Evolutionary conservation across 305 asterid genomes (phyloP), one percentile per base, ranked within the genome.

Genomic region (Ajuga reptans): DNA sequence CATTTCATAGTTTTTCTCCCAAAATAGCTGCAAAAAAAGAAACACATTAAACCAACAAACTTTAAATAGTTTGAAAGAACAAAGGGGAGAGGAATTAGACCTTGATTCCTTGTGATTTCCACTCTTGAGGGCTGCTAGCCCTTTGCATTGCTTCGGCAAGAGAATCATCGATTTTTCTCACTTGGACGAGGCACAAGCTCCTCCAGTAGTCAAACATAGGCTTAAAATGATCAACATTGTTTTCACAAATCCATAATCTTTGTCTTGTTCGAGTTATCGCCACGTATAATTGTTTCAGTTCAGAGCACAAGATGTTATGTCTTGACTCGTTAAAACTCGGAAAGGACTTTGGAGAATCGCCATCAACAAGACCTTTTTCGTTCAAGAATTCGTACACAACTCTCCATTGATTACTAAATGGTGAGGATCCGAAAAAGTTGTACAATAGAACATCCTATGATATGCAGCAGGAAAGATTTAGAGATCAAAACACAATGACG

Each of bases 211-310:
- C 91, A 52, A 79, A 81, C 84, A 89, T 84, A 33, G 95, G 91
- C 80, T 77, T 80, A 21, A 85, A 82, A 24, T 71, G 11, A 58
- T 83, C 92, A 17, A 79, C 82, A 4, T 43, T 60, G 63, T 78
- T 84, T 54, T 89, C 96, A 69, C 85, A 89, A 11, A 89, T 89
- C 96, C 96, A 89, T 65, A 89, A 71, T 64, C 91, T 76, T 73
- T 89, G 92, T 71, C 84, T 79, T 4, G 95, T 89, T 63, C 96
- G 80, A 29, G 96, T 87, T 9, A 89, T 83, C 5, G 94, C 87
- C 50, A 89, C 94, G 64, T 89, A 87, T 9, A 89, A 68, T 50
- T 84, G 95, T 67, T 84, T 89, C 66, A 89, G 72, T 51, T 89
- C 95, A 37, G 92, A 87, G 76, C 96, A 89, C 78, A 89, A 45